Conservation (phyloP, 2,329 filamentous ascomycete genomes). For the Cryphonectria naterciae region DNA sequence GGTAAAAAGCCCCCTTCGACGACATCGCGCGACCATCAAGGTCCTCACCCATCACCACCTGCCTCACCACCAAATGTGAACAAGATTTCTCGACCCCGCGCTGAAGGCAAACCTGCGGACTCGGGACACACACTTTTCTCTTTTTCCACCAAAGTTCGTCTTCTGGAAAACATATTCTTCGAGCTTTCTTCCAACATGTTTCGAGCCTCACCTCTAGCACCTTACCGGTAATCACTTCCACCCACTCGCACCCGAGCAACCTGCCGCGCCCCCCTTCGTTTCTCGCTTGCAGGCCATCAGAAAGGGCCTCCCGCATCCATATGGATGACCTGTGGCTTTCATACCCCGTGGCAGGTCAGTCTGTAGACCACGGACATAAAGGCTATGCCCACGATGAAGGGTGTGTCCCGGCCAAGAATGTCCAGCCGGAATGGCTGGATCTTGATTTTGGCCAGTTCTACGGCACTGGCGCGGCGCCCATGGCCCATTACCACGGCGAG, state of each 20-base stretch:
- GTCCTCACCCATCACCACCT: conserved; percentile 34
- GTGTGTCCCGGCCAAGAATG: conserved; percentile 9
- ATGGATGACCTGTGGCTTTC: conserved; percentile 8
- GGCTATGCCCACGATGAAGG: conserved; percentile 14
- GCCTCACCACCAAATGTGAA: neutral
- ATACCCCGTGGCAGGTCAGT: neutral
- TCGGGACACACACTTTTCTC: neutral
- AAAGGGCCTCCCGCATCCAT: neutral
- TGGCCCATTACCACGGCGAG: conserved; percentile 12
- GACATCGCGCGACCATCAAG: conserved; percentile 36
- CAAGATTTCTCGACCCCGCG: conserved; percentile 1
- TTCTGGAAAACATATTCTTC: no score
- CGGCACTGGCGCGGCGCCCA: neutral
- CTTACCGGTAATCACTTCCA: neutral
- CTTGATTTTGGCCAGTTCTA: conserved; percentile 9
- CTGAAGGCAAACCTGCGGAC: neutral
- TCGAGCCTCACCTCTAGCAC: neutral
- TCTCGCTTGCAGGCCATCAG: neutral
- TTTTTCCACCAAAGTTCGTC: no score
- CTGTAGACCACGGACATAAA: conserved; percentile 2
- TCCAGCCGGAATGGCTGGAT: conserved; percentile 12
- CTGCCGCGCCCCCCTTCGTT: no score
- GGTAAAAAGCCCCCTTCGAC: conserved; percentile 2
- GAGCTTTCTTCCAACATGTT: neutral
- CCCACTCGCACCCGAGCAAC: neutral